phyloP scores from a whole-genome alignment of 164 flowering plant genomes.

The Vitis vinifera region DNA sequence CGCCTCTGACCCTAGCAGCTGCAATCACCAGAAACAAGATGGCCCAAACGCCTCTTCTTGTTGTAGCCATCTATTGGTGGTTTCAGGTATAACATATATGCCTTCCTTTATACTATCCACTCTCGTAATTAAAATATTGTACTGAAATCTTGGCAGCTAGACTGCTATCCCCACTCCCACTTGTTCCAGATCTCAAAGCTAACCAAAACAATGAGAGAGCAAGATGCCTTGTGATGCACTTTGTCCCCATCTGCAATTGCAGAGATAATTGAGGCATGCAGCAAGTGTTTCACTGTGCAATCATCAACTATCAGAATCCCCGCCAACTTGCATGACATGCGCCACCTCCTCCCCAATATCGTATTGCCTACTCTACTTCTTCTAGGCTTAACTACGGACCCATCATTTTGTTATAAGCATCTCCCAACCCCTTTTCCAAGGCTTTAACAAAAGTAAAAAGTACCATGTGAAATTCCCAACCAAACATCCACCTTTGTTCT shows the following conservation, averaged over 20 bases:
- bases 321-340: not conserved
- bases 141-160: not conserved
- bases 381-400: too few relatives aligned
- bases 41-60: slow-evolving; percentile 13
- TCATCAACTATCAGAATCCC: not conserved
- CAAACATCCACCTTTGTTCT: too few relatives aligned
- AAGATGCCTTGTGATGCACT: slow-evolving; percentile 13
- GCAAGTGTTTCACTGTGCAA: not conserved
- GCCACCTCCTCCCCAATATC: not conserved
- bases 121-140: too few relatives aligned
- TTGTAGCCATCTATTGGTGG: slow-evolving; percentile 9
- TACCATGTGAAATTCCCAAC: too few relatives aligned
- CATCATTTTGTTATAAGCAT: too few relatives aligned
- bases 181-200: slow-evolving; percentile 4
- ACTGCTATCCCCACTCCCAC: slow-evolving; percentile 3
- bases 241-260: slow-evolving; percentile 13
- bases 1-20: slow-evolving; percentile 13
- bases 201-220: not conserved
- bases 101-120: too few relatives aligned
- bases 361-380: not conserved
- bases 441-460: too few relatives aligned
- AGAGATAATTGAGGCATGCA: not conserved
- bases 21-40: slow-evolving; percentile 13
- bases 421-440: too few relatives aligned
- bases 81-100: too few relatives aligned